Conservation (phyloP, 1,139 yeast genomes). For the Pichia inconspicua region DNA sequence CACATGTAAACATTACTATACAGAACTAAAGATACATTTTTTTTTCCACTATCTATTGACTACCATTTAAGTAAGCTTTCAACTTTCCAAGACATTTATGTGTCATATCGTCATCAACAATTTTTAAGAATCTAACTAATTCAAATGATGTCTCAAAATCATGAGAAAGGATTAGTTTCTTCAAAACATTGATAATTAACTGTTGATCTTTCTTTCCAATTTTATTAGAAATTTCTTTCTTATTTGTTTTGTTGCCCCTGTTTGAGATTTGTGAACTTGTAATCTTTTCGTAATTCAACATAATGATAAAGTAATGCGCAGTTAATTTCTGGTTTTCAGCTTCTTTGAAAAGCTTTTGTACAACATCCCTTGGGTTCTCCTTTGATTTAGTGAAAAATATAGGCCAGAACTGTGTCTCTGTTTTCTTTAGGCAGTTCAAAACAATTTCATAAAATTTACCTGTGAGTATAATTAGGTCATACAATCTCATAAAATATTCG, state of each 20-base stretch:
- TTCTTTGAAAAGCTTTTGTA: slow-evolving; percentile 29
- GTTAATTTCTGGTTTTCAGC: slow-evolving; percentile 35
- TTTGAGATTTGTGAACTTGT: slow-evolving; percentile 6
- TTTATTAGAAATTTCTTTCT: slow-evolving; percentile 5
- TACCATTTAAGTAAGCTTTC: slow-evolving; percentile 11
- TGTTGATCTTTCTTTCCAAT: slow-evolving; percentile 28
- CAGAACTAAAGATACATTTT: neutral
- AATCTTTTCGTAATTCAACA: slow-evolving; percentile 35
- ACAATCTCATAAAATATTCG: slow-evolving; percentile 24
- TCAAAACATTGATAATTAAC: slow-evolving; percentile 33
- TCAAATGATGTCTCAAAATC: slow-evolving; percentile 47
- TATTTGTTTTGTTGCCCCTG: slow-evolving; percentile 8
- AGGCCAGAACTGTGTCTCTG: slow-evolving; percentile 58
- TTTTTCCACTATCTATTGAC: neutral
- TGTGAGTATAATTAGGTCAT: slow-evolving; percentile 26
- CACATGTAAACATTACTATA: neutral
- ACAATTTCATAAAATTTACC: slow-evolving; percentile 28
- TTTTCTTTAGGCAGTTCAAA: slow-evolving; percentile 44
- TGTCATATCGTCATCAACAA: slow-evolving; percentile 32
- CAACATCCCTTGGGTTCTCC: slow-evolving; percentile 35
- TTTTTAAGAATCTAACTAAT: slow-evolving; percentile 37
- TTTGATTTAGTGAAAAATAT: slow-evolving; percentile 37
- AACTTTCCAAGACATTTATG: slow-evolving; percentile 19
- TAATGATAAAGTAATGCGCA: slow-evolving; percentile 39
- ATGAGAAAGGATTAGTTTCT: slow-evolving; percentile 34